These are phyloP conservation scores for Lichtheimia ramosa DNA, from an alignment of 371 early-diverging fungal genomes.

Conservation along the genomic window DNA sequence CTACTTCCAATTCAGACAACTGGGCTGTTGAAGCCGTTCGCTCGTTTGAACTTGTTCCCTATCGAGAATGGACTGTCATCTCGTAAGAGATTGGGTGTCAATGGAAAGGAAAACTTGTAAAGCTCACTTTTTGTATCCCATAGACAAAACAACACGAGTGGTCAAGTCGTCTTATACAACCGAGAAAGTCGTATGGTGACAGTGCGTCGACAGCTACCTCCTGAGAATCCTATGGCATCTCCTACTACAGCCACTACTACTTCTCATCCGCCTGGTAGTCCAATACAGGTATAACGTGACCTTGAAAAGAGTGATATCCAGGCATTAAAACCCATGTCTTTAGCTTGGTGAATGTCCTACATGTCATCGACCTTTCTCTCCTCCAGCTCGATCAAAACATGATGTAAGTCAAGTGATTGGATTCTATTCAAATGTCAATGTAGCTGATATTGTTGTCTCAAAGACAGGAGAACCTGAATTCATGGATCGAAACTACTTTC, in stretches of 20 bases:
- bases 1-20: neutral
- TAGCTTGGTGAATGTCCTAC: slow-evolving; percentile 29
- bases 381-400: neutral
- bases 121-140: neutral
- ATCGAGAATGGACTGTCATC: slow-evolving; percentile 57
- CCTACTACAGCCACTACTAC: neutral
- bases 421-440: too few species aligned
- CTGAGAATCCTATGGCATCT: neutral
- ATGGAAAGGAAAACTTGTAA: neutral
- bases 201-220: slow-evolving; percentile 24
- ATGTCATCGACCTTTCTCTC: slow-evolving; percentile 36
- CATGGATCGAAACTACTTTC: slow-evolving; percentile 70
- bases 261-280: neutral
- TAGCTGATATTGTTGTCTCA: neutral
- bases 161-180: slow-evolving; percentile 52
- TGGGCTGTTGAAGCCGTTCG: slow-evolving; percentile 3
- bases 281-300: neutral
- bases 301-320: too few species aligned
- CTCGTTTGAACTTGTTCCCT: slow-evolving; percentile 47
- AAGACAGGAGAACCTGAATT: slow-evolving; percentile 35
- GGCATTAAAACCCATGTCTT: neutral
- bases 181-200: slow-evolving; percentile 38
- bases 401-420: too few species aligned
- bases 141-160: slow-evolving; percentile 44
- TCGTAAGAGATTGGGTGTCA: slow-evolving; percentile 33